These are phyloP conservation scores for Prunus mongolica DNA, from an alignment of 306 rosid genomes.

Conservation along the genomic window DNA sequence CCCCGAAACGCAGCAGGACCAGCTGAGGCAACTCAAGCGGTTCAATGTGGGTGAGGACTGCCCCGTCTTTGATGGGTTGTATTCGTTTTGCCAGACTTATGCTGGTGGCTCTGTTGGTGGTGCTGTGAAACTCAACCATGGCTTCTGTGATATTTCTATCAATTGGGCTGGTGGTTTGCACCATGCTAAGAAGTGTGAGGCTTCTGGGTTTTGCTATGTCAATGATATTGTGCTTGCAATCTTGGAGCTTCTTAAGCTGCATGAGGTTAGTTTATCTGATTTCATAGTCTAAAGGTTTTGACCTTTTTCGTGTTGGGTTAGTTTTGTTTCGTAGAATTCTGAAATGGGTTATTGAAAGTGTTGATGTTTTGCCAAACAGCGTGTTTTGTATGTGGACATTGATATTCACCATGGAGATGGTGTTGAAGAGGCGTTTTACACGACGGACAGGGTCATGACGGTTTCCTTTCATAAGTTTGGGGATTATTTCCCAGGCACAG, in stretches of 20 bases:
- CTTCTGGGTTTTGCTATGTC: slow-evolving; percentile 87
- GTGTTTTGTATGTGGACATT: slow-evolving; percentile 82
- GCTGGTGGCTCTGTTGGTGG: slow-evolving; percentile 98
- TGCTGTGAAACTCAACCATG: slow-evolving; percentile 76
- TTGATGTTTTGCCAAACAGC: slow-evolving; percentile 37
- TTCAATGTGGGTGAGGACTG: slow-evolving; percentile 92
- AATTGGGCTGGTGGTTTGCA: slow-evolving; percentile 92
- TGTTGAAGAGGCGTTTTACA: slow-evolving; percentile 90
- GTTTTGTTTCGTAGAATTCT: not conserved
- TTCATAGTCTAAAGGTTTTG: not conserved
- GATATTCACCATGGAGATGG: slow-evolving; percentile 94
- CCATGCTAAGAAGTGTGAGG: slow-evolving; percentile 91
- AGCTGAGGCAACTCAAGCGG: slow-evolving; percentile 79
- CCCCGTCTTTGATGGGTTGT: slow-evolving; percentile 84
- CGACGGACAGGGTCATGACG: slow-evolving; percentile 87
- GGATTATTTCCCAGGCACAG: slow-evolving; percentile 87
- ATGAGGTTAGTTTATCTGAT: slow-evolving; percentile 50
- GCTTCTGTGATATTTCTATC: slow-evolving; percentile 74
- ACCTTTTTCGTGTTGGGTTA: not conserved
- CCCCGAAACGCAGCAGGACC: slow-evolving; percentile 88
- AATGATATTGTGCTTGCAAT: slow-evolving; percentile 81
- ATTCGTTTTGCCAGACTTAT: slow-evolving; percentile 78
- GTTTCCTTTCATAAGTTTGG: slow-evolving; percentile 91
- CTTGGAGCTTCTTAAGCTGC: slow-evolving; percentile 79
- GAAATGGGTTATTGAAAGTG: not conserved